These are phyloP conservation scores for Corchorus capsularis DNA, from an alignment of 345 rosid genomes.

Conservation along the genomic window DNA sequence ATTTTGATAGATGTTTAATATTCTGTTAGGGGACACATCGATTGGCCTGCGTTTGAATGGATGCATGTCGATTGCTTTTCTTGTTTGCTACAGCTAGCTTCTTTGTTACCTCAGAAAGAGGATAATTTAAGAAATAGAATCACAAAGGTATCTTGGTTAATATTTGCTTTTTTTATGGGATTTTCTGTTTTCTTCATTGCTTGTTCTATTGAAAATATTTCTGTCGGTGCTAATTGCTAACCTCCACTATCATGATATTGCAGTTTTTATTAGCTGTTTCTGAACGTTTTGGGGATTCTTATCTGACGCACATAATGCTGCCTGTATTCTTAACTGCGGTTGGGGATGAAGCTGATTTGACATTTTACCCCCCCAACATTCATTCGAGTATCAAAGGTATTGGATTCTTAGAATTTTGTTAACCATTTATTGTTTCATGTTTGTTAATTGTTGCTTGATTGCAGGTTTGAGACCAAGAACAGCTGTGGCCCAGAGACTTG, in stretches of 20 bases:
- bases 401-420: conserved; percentile 8
- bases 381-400: conserved; percentile 74
- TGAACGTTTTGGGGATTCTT: conserved; percentile 69
- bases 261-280: conserved; percentile 87
- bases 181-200: conserved; percentile 2
- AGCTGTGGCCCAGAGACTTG: conserved; percentile 72
- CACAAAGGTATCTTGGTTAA: conserved; percentile 60
- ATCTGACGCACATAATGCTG: conserved; percentile 75
- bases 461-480: conserved; percentile 89
- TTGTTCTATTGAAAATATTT: conserved; percentile 10
- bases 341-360: conserved; percentile 79
- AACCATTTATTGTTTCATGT: conserved; percentile 10
- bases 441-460: conserved; percentile 31
- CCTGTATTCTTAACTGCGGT: conserved; percentile 89
- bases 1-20: conserved; percentile 25
- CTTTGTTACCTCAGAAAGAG: conserved; percentile 87
- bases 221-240: conserved; percentile 29
- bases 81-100: conserved; percentile 70
- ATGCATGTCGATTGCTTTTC: conserved; percentile 91
- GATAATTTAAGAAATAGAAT: conserved; percentile 80
- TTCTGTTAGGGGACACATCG: conserved; percentile 63
- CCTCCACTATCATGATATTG: conserved; percentile 26
- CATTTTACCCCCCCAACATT: conserved; percentile 57
- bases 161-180: conserved; percentile 16
- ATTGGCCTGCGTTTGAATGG: conserved; percentile 96